A percentile compares a stretch with the other conserved stretches of the same genome.
phyloP scores from a whole-genome alignment of 2,329 filamentous ascomycete species.

The Clonostachys byssicola region DNA sequence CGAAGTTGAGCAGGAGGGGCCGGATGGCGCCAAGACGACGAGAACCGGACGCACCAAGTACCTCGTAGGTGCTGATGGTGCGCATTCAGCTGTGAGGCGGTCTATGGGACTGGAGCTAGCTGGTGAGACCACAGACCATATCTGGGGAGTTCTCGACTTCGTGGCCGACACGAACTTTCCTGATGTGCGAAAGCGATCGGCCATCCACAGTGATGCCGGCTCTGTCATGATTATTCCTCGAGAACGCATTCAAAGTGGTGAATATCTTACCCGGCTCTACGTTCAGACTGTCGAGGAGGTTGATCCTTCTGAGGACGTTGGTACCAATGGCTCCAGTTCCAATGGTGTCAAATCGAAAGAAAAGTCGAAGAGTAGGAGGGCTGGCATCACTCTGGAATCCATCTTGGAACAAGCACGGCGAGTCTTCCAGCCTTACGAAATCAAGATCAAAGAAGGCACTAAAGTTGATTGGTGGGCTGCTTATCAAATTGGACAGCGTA shows the following conservation, averaged over 20 bases:
- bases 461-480: constrained; percentile 60
- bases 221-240: constrained; percentile 62
- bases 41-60: constrained; percentile 40
- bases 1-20: no score
- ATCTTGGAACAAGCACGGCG: no score
- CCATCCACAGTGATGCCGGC: constrained; percentile 53
- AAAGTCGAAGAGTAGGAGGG: no score
- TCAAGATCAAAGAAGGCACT: no score
- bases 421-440: no score
- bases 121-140: constrained; percentile 25
- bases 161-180: constrained; percentile 46
- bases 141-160: constrained; percentile 45
- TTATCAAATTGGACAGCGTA: constrained; percentile 64
- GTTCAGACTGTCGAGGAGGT: no score
- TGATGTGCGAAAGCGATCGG: constrained; percentile 54
- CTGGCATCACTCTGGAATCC: no score
- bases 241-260: constrained; percentile 36
- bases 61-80: constrained; percentile 65
- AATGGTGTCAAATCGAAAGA: no score
- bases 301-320: no score
- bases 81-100: constrained; percentile 60
- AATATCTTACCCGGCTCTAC: no score
- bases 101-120: constrained; percentile 27
- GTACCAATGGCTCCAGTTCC: no score
- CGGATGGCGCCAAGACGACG: constrained; percentile 8